A percentile compares a stretch with the other conserved stretches of the same genome.
phyloP scores from a whole-genome alignment of 306 rosid species.

The Nissolia schottii region DNA sequence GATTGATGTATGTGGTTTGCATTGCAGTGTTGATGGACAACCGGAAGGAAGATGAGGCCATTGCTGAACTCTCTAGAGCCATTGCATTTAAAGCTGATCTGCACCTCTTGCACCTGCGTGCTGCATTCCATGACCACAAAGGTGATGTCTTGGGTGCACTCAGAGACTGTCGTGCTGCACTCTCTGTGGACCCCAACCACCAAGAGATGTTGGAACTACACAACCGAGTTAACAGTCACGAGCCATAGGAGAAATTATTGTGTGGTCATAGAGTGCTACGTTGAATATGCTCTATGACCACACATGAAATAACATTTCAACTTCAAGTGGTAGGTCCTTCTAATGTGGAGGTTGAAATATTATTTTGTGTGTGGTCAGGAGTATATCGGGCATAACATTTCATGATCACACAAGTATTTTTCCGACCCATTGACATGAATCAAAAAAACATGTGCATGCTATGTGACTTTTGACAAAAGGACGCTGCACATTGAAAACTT shows the following conservation, averaged over 20 bases:
- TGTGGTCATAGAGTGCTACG: too few species aligned
- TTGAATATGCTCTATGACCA: too few species aligned
- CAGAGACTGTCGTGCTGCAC: slow-evolving; percentile 92
- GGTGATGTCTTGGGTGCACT: slow-evolving; percentile 74
- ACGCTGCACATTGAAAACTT: neutral
- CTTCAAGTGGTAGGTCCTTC: too few species aligned
- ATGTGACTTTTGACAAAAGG: neutral
- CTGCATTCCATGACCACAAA: slow-evolving; percentile 85
- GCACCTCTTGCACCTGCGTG: slow-evolving; percentile 89
- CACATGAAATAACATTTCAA: too few species aligned
- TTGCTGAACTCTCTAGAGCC: slow-evolving; percentile 79
- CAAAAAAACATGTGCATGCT: neutral
- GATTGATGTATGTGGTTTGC: neutral
- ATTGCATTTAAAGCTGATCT: slow-evolving; percentile 88
- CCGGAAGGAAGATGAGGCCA: slow-evolving; percentile 81
- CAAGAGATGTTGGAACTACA: slow-evolving; percentile 96
- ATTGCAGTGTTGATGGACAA: slow-evolving; percentile 88
- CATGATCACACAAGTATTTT: too few species aligned
- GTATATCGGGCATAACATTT: too few species aligned
- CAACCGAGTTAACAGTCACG: slow-evolving; percentile 78
- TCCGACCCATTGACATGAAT: too few species aligned
- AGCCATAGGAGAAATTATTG: too few species aligned
- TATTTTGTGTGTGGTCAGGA: too few species aligned
- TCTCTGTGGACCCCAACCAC: slow-evolving; percentile 84
- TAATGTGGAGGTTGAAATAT: too few species aligned